Evolutionary conservation across 257 asterid species (phyloP), one percentile per base, ranked within the genome.

Genomic region (Ehretia macrophylla): DNA sequence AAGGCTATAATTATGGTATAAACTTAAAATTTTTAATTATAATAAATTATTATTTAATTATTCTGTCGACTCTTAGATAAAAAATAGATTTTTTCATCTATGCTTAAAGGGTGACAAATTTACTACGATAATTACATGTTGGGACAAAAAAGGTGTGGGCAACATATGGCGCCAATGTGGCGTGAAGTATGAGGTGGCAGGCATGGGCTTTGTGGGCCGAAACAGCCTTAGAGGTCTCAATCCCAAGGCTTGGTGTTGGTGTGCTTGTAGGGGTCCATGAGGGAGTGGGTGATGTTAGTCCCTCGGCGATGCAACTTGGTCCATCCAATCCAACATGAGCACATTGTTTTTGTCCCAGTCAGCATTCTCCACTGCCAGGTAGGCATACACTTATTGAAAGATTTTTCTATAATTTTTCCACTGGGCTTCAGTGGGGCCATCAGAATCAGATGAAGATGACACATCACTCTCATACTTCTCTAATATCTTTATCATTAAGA

Each of bases 311-410:
- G 40, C 49, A 38, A 27, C 22, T 17, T 56, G 72, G 72, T 66
- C 72, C 77, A 63, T 17, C 70, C 79, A 58, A 76, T 80, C 94
- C 90, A 27, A 78, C 94, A 85, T 85, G 86, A 73, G 65, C 74
- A 8, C 40, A 27, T 32, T 8, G 12, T 17, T 32, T 5, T 23
- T 32, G 22, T 62, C 73, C 74, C 11, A 69, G 63, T 82, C 85
- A 69, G 69, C 75, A n/a, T 46, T 58, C 55, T 64, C 27, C 66
- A n/a, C 60, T 75, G 78, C 80, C 85, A 75, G 40, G 47, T 67
- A 39, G 68, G 79, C 72, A 22, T 39, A 11, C 51, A 27, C 17
- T 70, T 65, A 14, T 37, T 38, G 35, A 27, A 35, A 56, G 70
- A 56, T 57, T 64, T 65, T 73, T 55, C 27, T 35, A 22, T 63